Percentiles rank a stretch among this genome's conserved stretches.
Evolutionary conservation across 2,329 filamentous ascomycete genomes (phyloP).

Genomic region (Aureobasidium pullulans): DNA sequence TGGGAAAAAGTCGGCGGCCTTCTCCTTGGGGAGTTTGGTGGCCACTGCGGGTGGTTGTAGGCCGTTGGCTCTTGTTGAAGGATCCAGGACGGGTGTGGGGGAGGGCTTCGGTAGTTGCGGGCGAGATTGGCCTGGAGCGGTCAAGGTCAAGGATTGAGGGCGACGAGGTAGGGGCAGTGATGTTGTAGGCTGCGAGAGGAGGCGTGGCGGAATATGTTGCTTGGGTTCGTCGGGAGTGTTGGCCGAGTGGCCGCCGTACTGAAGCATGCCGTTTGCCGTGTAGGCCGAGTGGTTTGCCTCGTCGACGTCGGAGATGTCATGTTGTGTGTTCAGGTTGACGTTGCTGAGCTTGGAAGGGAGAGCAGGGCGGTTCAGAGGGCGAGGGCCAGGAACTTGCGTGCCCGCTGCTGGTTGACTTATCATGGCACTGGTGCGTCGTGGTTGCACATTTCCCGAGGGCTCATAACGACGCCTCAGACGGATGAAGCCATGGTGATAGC

Average conservation of each 20-base stretch:
- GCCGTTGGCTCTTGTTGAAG: constrained; percentile 10
- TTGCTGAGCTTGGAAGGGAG: constrained; percentile 27
- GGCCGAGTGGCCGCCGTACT: neutral
- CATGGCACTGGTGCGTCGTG: constrained; percentile 15
- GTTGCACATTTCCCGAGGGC: neutral
- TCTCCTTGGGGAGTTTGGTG: constrained; percentile 32
- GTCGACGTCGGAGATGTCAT: constrained; percentile 17
- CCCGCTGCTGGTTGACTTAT: constrained; percentile 16
- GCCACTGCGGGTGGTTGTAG: constrained; percentile 31
- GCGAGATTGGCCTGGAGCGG: neutral
- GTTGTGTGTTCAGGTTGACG: constrained; percentile 25
- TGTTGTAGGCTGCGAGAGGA: constrained; percentile 7
- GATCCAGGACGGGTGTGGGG: constrained; percentile 10
- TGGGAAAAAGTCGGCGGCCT: constrained; percentile 71
- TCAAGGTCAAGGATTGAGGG: constrained; percentile 8
- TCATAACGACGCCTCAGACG: constrained; percentile 2
- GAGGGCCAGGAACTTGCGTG: constrained; percentile 16
- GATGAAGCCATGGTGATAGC: neutral
- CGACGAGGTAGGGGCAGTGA: constrained; percentile 7
- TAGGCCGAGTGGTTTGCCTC: constrained; percentile 15
- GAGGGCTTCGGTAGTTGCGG: neutral
- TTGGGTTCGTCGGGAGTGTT: neutral
- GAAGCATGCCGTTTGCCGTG: constrained; percentile 11
- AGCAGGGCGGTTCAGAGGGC: constrained; percentile 17
- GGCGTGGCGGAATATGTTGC: neutral